phyloP scores from a whole-genome alignment of 805 yeast species.

The Saccharomycopsis guyanensis region DNA sequence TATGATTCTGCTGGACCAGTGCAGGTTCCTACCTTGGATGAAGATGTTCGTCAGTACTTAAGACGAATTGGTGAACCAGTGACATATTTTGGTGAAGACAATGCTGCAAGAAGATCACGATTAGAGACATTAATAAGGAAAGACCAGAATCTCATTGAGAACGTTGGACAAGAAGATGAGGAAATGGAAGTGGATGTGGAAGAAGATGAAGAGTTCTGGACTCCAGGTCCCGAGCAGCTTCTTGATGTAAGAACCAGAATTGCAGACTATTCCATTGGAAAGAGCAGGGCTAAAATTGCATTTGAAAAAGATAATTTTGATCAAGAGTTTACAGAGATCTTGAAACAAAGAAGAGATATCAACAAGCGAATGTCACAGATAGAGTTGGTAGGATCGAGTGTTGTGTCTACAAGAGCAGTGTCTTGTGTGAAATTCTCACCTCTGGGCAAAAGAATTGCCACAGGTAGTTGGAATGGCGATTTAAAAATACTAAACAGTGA shows the following conservation, averaged over 20 bases:
- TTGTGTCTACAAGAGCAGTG: slow-evolving; percentile 61
- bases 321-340: slow-evolving; percentile 34
- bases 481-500: slow-evolving; percentile 41
- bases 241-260: slow-evolving; percentile 44
- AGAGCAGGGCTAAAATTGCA: slow-evolving; percentile 33
- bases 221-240: slow-evolving; percentile 62
- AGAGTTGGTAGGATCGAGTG: slow-evolving; percentile 59
- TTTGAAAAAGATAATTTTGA: slow-evolving; percentile 21
- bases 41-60: slow-evolving; percentile 46
- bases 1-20: background rate
- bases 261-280: slow-evolving; percentile 45
- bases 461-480: slow-evolving; percentile 83
- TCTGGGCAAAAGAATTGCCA: slow-evolving; percentile 36
- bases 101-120: slow-evolving; percentile 52
- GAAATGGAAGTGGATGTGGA: slow-evolving; percentile 27
- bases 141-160: slow-evolving; percentile 22
- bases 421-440: slow-evolving; percentile 46
- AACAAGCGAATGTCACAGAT: slow-evolving; percentile 29
- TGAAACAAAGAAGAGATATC: slow-evolving; percentile 40
- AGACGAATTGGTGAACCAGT: slow-evolving; percentile 49
- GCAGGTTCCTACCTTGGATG: slow-evolving; percentile 57
- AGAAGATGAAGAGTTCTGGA: slow-evolving; percentile 69
- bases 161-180: slow-evolving; percentile 20
- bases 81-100: slow-evolving; percentile 50
- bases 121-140: slow-evolving; percentile 39